A percentile compares a stretch with the other conserved stretches of the same genome.
phyloP scores from a whole-genome alignment of 306 rosid genomes.

The Styphnolobium japonicum region DNA sequence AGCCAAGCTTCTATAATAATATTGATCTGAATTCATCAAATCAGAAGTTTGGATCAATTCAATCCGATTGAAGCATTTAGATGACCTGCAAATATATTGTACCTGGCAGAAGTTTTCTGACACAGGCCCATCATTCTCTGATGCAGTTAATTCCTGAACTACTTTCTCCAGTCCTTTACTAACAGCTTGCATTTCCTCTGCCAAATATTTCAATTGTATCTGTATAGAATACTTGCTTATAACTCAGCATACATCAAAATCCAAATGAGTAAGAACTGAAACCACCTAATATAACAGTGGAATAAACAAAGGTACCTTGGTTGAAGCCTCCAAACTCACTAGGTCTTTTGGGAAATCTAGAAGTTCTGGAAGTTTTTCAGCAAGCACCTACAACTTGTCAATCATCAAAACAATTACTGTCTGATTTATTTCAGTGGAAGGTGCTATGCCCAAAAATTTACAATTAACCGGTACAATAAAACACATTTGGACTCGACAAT shows the following conservation, averaged over 20 bases:
- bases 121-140: slow-evolving; percentile 83
- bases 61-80: slow-evolving; percentile 2
- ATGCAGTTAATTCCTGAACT: slow-evolving; percentile 81
- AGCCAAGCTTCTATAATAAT: not conserved
- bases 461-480: not conserved
- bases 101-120: slow-evolving; percentile 87
- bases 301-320: slow-evolving; percentile 55
- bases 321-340: slow-evolving; percentile 71
- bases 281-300: slow-evolving; percentile 1
- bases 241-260: slow-evolving; percentile 19
- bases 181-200: slow-evolving; percentile 98
- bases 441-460: not conserved
- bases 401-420: slow-evolving; percentile 26
- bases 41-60: not conserved
- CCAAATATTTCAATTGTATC: slow-evolving; percentile 94
- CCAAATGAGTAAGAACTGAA: slow-evolving; percentile 6
- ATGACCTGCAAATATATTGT: slow-evolving; percentile 10
- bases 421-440: not conserved
- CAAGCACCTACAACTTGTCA: slow-evolving; percentile 68
- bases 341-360: slow-evolving; percentile 79
- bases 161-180: slow-evolving; percentile 95
- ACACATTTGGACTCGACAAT: not conserved
- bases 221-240: slow-evolving; percentile 37
- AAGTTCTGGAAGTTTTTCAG: slow-evolving; percentile 90
- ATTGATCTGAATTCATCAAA: slow-evolving; percentile 1